A percentile compares a stretch with the other conserved stretches of the same genome.
Conservation (phyloP, 352 stramenopile species). For the Phytophthora pisi region DNA sequence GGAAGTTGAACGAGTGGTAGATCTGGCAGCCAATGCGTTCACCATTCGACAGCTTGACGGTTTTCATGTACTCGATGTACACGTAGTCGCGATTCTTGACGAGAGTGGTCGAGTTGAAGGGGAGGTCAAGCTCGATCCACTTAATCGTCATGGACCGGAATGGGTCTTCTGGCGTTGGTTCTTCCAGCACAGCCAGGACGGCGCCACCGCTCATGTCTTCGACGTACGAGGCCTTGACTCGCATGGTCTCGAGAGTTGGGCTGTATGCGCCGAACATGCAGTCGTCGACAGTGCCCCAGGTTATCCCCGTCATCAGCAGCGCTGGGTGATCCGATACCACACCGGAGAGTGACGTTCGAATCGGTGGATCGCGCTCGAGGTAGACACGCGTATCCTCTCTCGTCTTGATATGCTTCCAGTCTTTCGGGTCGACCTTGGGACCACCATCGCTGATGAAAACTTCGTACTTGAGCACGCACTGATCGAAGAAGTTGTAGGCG, state of each 20-base stretch:
- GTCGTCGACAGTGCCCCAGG: constrained; percentile 39
- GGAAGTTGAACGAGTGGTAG: constrained; percentile 54
- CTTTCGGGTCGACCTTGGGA: constrained; percentile 36
- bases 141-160: constrained; percentile 44
- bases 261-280: constrained; percentile 39
- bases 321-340: constrained; percentile 19
- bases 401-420: constrained; percentile 42
- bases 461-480: constrained; percentile 42
- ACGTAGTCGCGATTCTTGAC: constrained; percentile 48
- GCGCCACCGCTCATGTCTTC: constrained; percentile 44
- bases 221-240: constrained; percentile 47
- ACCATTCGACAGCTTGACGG: constrained; percentile 33
- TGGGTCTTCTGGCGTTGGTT: constrained; percentile 46
- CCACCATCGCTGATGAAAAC: constrained; percentile 30
- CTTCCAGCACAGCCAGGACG: constrained; percentile 44
- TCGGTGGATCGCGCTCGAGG: constrained; percentile 22
- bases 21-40: constrained; percentile 52
- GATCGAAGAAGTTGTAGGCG: constrained; percentile 33
- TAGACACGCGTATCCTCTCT: constrained; percentile 37
- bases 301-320: constrained; percentile 35
- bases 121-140: constrained; percentile 37
- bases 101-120: constrained; percentile 21
- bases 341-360: constrained; percentile 15
- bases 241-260: constrained; percentile 39
- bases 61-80: constrained; percentile 51